These are phyloP conservation scores for Catunica adiposa DNA, from an alignment of 2,329 filamentous ascomycete species.

Conservation along the genomic window DNA sequence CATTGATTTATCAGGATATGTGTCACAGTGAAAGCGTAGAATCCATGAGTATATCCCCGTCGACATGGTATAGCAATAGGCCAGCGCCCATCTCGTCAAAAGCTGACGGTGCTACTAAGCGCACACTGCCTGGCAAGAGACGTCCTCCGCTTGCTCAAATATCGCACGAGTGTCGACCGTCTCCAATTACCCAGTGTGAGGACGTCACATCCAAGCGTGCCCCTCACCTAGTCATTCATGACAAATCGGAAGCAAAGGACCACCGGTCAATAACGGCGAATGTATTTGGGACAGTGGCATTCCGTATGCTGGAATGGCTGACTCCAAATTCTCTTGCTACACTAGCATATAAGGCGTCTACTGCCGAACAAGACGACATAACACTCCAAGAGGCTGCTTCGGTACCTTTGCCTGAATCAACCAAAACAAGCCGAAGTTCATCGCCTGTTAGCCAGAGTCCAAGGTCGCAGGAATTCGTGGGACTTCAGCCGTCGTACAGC, in stretches of 20 bases:
- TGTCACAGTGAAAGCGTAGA: slow-evolving; percentile 29
- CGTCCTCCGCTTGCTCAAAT: background rate
- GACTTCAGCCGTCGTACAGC: background rate
- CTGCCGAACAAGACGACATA: slow-evolving; percentile 13
- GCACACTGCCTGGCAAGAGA: background rate
- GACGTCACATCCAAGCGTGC: background rate
- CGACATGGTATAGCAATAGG: slow-evolving; percentile 11
- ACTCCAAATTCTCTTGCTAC: slow-evolving; percentile 28
- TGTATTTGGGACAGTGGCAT: slow-evolving; percentile 46
- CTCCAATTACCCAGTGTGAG: background rate
- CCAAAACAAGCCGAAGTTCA: slow-evolving; percentile 6
- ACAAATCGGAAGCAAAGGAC: slow-evolving; percentile 35
- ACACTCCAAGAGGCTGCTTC: slow-evolving; percentile 11
- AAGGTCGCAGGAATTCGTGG: background rate
- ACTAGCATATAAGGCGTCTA: slow-evolving; percentile 9
- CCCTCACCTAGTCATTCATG: slow-evolving; percentile 20
- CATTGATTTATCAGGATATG: slow-evolving; percentile 27
- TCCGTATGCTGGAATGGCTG: slow-evolving; percentile 58
- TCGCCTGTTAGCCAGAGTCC: background rate
- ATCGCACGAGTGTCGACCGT: background rate
- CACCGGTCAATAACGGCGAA: slow-evolving; percentile 45
- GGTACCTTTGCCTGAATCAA: slow-evolving; percentile 11
- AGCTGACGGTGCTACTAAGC: background rate
- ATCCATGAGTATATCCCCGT: slow-evolving; percentile 28
- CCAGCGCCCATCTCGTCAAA: background rate